Percentiles rank a stretch among this genome's conserved stretches.
Conservation (phyloP, 2,329 filamentous ascomycete genomes). For the Volutella citrinella region DNA sequence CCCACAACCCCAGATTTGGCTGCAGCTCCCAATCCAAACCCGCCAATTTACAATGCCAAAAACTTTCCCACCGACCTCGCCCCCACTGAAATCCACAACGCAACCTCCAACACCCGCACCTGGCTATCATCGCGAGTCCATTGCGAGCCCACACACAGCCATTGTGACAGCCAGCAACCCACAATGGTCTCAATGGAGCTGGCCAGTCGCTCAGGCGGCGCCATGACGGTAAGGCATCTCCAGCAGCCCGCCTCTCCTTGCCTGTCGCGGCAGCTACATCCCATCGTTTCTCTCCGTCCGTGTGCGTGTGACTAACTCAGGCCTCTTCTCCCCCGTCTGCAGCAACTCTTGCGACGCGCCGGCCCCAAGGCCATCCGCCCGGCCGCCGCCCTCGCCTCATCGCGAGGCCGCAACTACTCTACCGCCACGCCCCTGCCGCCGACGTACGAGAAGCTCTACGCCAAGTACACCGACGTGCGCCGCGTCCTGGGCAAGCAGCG, state of each 20-base stretch:
- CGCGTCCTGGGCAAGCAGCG: constrained; percentile 64
- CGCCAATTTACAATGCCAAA: constrained; percentile 32
- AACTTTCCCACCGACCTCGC: constrained; percentile 28
- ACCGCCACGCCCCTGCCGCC: constrained; percentile 51
- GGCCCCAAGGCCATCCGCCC: constrained; percentile 29
- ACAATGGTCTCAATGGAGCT: constrained; percentile 51
- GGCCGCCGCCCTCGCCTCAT: constrained; percentile 23
- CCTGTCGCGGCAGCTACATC: too few relatives aligned
- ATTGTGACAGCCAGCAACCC: too few relatives aligned
- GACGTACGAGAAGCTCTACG: constrained; percentile 79
- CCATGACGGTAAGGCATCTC: constrained; percentile 39
- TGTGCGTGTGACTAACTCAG: constrained; percentile 9
- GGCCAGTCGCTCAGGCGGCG: constrained; percentile 45
- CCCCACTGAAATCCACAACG: constrained; percentile 20
- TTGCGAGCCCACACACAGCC: constrained; percentile 8
- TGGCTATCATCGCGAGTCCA: constrained; percentile 6
- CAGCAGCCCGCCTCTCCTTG: too few relatives aligned
- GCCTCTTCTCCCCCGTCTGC: constrained; percentile 10
- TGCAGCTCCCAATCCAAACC: constrained; percentile 31
- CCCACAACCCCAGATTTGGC: constrained; percentile 25
- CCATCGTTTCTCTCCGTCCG: too few relatives aligned
- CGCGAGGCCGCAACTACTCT: constrained; percentile 35
- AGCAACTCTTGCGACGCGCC: constrained; percentile 38
- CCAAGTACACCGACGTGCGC: constrained; percentile 71
- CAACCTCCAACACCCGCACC: too few relatives aligned